Base-by-base conservation (phyloP, 495 filamentous ascomycete genomes). In the Xylaria sp. region DNA sequence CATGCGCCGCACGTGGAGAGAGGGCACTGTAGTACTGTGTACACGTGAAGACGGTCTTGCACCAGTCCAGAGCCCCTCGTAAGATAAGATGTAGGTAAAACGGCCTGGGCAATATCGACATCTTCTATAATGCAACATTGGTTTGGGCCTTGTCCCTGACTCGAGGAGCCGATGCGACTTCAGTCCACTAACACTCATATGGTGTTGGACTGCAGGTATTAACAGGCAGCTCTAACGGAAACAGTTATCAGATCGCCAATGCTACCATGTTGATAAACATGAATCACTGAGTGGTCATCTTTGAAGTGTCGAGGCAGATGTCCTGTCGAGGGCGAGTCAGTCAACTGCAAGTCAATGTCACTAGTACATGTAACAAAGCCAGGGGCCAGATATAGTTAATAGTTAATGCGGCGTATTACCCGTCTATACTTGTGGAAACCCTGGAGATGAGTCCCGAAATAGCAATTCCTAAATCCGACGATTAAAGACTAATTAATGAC, bases 1-100 rank as follows among this genome's bases (percentile, higher is more conserved):
- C 59, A 33, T 52, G 43, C 11, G 62, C 64, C 64, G 64, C 64
- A 67, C 48, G 64, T 67, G 64, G 64, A 67, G 64, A 62, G 59
- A 62, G n/a, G n/a, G 37, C 37, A 43, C 37, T 21, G 43, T 66
- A 66, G 43, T 66, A 66, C 48, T 19, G 26, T 35, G 24, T 33
- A 66, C 24, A 35, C 33, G 4, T 15, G 41, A 44, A 63, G 15
- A 35, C 9, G 35, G 33, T 43, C 61, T 31, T 33, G 17, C 24
- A 31, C 21, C 26, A 35, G 29, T 17, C 44, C n/a, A 26, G 19
- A 62, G 37, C 59, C 29, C 59, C 59, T 11, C 33, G 9, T 43
- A 14, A 0, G 14, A 4, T 26, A 24, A 1, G 11, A 55, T 55
- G 6, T 53, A 9, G 48, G 40, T 35, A 33, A 55, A 31, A 55